Percentiles rank a stretch among this genome's conserved stretches.
Evolutionary conservation across 2,329 filamentous ascomycete species (phyloP).

Genomic region (Corniculantispora saksenae): DNA sequence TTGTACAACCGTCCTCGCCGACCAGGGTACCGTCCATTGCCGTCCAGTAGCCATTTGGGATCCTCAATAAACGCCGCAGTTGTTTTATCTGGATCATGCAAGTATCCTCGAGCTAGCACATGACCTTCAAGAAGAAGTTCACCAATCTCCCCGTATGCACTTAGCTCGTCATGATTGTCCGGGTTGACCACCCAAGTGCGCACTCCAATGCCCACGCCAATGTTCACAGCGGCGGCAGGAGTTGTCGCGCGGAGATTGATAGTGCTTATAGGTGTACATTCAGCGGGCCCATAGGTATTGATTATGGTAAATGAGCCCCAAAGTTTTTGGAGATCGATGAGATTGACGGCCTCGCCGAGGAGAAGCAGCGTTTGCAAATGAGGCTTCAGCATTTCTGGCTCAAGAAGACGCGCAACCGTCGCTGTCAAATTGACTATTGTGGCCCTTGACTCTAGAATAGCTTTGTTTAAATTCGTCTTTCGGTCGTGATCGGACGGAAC

Average conservation of each 20-base stretch:
- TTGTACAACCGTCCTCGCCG: constrained; percentile 15
- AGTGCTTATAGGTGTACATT: constrained; percentile 23
- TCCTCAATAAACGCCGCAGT: constrained; percentile 30
- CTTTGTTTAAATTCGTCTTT: constrained; percentile 15
- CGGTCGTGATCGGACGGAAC: constrained; percentile 24
- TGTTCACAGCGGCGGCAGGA: constrained; percentile 29
- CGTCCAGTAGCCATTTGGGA: constrained; percentile 24
- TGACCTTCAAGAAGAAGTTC: constrained; percentile 45
- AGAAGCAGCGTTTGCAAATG: constrained; percentile 24
- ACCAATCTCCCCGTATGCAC: constrained; percentile 29
- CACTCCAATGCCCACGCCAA: constrained; percentile 23
- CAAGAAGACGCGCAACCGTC: constrained; percentile 13
- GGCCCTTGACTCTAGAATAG: constrained; percentile 17
- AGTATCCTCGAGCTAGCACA: constrained; percentile 50
- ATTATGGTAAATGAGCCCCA: constrained; percentile 33
- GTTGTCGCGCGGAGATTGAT: not conserved
- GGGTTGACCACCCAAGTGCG: constrained; percentile 29
- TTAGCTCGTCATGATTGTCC: constrained; percentile 24
- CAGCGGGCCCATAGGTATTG: constrained; percentile 45
- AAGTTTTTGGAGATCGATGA: constrained; percentile 24
- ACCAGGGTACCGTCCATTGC: not conserved
- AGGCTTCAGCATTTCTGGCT: constrained; percentile 8
- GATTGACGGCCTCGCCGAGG: constrained; percentile 34
- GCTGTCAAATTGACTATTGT: constrained; percentile 18
- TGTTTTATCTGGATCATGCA: constrained; percentile 40